These are phyloP conservation scores for Schwanniomyces yamadae DNA, from an alignment of 805 yeast species.

Conservation along the genomic window DNA sequence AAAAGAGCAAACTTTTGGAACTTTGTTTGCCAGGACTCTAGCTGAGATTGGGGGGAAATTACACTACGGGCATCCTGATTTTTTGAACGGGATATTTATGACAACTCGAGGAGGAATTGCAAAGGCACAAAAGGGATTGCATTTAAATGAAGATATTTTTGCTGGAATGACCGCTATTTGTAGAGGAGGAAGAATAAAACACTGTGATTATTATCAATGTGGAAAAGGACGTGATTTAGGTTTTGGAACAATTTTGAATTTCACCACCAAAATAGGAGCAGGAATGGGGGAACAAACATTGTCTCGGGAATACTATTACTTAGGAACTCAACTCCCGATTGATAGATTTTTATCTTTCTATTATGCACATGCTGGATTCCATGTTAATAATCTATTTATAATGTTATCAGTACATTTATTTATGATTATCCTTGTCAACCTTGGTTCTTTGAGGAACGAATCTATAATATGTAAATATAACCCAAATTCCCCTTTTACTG, in stretches of 20 bases:
- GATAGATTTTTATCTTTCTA: constrained; percentile 90
- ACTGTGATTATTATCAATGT: constrained; percentile 93
- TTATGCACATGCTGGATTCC: constrained; percentile 97
- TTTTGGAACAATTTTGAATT: constrained; percentile 85
- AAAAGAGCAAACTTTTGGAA: constrained; percentile 95
- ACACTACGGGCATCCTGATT: constrained; percentile 97
- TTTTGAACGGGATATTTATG: constrained; percentile 86
- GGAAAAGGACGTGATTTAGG: constrained; percentile 97
- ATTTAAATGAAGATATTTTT: constrained; percentile 90
- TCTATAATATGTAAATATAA: constrained; percentile 66
- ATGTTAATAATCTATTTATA: constrained; percentile 84
- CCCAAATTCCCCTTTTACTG: constrained; percentile 68
- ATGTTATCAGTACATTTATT: constrained; percentile 84
- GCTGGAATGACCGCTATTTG: constrained; percentile 91
- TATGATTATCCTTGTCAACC: constrained; percentile 72
- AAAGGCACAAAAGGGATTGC: constrained; percentile 91
- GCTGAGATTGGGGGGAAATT: constrained; percentile 93
- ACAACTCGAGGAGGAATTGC: constrained; percentile 94
- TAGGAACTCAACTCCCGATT: constrained; percentile 86
- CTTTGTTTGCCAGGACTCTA: constrained; percentile 87
- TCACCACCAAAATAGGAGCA: constrained; percentile 94
- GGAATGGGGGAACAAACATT: constrained; percentile 98
- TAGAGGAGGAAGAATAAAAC: constrained; percentile 92
- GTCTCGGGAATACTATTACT: constrained; percentile 85
- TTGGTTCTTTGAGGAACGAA: constrained; percentile 78